Percentiles rank a stretch among this genome's conserved stretches.
Evolutionary conservation across 257 asterid species (phyloP).

Genomic region (Lantana camara): DNA sequence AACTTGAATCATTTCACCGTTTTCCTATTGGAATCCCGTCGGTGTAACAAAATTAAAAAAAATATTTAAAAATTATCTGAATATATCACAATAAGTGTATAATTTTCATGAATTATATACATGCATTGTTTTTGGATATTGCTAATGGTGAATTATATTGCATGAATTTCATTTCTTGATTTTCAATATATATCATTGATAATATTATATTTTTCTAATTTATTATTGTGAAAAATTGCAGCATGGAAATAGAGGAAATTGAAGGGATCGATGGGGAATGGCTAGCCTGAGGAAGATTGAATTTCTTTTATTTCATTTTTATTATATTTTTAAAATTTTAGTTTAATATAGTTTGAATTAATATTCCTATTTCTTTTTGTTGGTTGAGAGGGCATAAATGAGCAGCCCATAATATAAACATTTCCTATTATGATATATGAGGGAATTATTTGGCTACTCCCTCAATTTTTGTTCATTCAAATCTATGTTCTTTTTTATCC

Average conservation of each 20-base stretch:
- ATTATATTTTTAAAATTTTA: no score
- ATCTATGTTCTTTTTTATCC: conserved; percentile 4
- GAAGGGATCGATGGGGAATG: conserved; percentile 92
- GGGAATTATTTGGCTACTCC: conserved; percentile 33
- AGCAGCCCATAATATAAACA: neutral
- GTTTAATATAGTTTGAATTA: conserved; percentile 43
- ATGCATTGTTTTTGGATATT: neutral
- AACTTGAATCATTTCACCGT: no score
- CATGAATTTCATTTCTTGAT: conserved; percentile 4
- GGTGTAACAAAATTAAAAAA: no score
- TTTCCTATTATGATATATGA: conserved; percentile 22
- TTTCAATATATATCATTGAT: neutral
- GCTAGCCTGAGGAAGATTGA: conserved; percentile 71
- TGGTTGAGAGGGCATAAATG: neutral
- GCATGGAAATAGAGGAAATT: conserved; percentile 91
- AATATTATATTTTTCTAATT: neutral
- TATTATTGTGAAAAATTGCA: conserved; percentile 38
- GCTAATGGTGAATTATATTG: no score
- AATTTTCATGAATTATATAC: no score
- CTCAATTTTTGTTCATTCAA: conserved; percentile 22
- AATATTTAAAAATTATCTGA: no score
- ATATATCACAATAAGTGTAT: no score
- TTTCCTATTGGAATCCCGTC: no score
- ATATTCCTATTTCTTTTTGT: conserved; percentile 35
- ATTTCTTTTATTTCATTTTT: conserved; percentile 32